Evolutionary conservation across 2,329 filamentous ascomycete species (phyloP), one percentile per base, ranked within the genome.

Genomic region (Coniochaeta pulveracea): DNA sequence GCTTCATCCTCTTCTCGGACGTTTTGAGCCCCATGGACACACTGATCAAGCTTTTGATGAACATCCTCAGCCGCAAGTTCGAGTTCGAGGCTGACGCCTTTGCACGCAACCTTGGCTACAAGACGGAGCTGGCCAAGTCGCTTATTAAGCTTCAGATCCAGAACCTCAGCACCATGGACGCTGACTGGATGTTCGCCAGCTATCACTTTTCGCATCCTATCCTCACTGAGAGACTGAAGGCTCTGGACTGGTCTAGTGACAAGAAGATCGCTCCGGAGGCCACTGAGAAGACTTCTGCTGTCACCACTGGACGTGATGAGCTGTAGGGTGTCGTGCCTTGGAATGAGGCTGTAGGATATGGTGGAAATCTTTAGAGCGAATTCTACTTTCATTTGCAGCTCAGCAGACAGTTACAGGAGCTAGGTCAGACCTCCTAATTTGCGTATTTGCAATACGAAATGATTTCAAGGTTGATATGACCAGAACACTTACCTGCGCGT

Each of bases 121-220:
- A 80, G 34, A 64, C 73, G 28, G 79, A 95, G 56, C 77, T 98
- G 34, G 85, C 88, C 26, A 69, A 76, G 41, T 91, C 85, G 15
- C 73, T 98, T 42, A 86, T 98, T 63, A 95, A 95, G 66, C 81
- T 98, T 34, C 93, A 98, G 62, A 85, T 95, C 50, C 88, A 96
- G 66, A 98, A 98, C 55, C 70, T 98, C 45, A 93, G 85, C 60
- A 93, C 85, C 40, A 96, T 98, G 89, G 91, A 98, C 49, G 91
- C 91, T 18, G 93, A 98, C 61, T 93, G 84, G 82, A 77, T 95
- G 72, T 98, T 93, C 59, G 91, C 91, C 34, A 93, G 81, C 61
- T 98, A 96, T 68, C 88, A 98, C 64, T 95, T 93, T 69, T 95
- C 89, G 16, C 91, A 98, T 61, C 91, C 91, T 1, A 95, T 96